Evolutionary conservation across 2,329 filamentous ascomycete genomes (phyloP).

Genomic region (Rhynchosporium agropyri): DNA sequence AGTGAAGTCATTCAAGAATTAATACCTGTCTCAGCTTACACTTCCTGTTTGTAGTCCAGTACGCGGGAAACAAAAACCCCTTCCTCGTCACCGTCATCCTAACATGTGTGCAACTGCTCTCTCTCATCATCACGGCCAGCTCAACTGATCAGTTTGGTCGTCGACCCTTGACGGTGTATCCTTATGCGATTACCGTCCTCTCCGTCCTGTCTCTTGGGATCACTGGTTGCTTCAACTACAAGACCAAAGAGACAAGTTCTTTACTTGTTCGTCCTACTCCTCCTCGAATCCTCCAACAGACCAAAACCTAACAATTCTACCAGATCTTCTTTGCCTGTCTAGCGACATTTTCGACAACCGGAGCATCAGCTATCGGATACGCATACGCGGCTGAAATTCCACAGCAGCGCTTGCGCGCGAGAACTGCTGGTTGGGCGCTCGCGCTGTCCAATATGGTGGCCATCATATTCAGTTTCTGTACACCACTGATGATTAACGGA

Average conservation of each 20-base stretch:
- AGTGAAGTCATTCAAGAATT: not conserved
- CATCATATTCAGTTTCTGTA: slow-evolving; percentile 51
- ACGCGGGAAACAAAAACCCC: slow-evolving; percentile 47
- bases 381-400: slow-evolving; percentile 48
- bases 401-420: slow-evolving; percentile 46
- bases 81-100: slow-evolving; percentile 49
- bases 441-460: slow-evolving; percentile 46
- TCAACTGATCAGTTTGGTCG: slow-evolving; percentile 45
- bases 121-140: slow-evolving; percentile 45
- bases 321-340: slow-evolving; percentile 49
- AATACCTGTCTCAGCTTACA: not conserved
- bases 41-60: slow-evolving; percentile 41
- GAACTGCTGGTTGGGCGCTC: slow-evolving; percentile 46
- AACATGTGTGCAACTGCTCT: slow-evolving; percentile 47
- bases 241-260: slow-evolving; percentile 41
- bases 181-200: slow-evolving; percentile 44
- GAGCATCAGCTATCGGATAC: slow-evolving; percentile 48
- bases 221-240: slow-evolving; percentile 47
- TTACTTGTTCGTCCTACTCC: slow-evolving; percentile 41
- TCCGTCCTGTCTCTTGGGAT: slow-evolving; percentile 46
- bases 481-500: slow-evolving; percentile 50
- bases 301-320: not conserved
- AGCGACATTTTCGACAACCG: slow-evolving; percentile 48
- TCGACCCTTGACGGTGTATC: slow-evolving; percentile 46
- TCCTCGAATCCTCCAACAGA: not conserved